Base-by-base conservation (phyloP, 2,329 filamentous ascomycete species). In the Fusarium sp. region DNA sequence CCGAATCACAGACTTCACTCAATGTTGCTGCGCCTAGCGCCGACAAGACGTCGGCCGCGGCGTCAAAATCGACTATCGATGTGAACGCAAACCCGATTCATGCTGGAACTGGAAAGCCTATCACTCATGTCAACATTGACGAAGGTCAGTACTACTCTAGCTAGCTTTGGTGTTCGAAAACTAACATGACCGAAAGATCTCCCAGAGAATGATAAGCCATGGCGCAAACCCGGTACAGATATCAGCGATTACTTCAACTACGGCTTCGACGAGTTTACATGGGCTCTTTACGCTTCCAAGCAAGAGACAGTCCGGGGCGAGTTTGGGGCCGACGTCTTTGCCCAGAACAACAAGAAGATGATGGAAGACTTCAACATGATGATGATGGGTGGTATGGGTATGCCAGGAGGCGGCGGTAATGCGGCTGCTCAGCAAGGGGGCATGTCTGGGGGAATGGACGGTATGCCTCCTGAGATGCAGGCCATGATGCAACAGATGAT, bases 211-310 rank as follows among this genome's bases (percentile, higher is more conserved):
- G 92, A 94, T 67, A 98, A 97, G 79, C 94, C 95, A 19, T 99
- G 96, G 96, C 90, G 96, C 44, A 90, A 94, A 68, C 96, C 96
- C 0, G 96, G 96, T 46, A 94, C 95, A 13, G 96, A 99, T 75
- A 89, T 97, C 55, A 96, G 92, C 62, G 96, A 99, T 78, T 98
- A 97, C 81, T 98, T 98, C 87, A 98, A 98, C 83, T 98, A 98
- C 80, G 95, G 95, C 60, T 98, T 98, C 76, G 95, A 98, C 80
- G 95, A 98, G 79, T 98, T 97, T 79, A 97, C 94, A 1, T 99
- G 96, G 96, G 92, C 94, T 7, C 87, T 94, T 54, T 99, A 99
- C 78, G 94, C 94, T 32, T 84, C 93, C 62, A 96, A 97, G 75
- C 96, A 98, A 78, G 90, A 96, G 70, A 84, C 84, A 24, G 85